Evolutionary conservation across 768 basidiomycete species (phyloP).

Genomic region (Trametes gibbosa): DNA sequence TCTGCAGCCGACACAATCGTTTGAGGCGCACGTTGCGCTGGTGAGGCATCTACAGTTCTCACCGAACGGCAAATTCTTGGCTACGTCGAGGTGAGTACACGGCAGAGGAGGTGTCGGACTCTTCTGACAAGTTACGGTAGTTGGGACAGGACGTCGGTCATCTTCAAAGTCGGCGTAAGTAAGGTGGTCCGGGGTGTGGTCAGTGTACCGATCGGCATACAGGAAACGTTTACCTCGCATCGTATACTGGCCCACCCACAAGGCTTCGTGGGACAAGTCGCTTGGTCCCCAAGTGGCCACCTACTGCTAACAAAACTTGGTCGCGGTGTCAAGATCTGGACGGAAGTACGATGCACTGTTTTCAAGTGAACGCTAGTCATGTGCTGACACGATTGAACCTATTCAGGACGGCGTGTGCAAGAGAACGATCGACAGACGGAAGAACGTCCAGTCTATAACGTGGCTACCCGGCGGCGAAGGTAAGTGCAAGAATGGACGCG

Average conservation of each 20-base stretch:
- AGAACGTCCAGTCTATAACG: conserved; percentile 56
- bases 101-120: neutral
- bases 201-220: conserved; percentile 9
- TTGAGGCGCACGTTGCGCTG: conserved; percentile 63
- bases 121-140: conserved; percentile 30
- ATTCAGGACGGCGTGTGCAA: conserved; percentile 65
- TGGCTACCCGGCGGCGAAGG: conserved; percentile 69
- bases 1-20: conserved; percentile 55
- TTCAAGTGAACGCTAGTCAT: neutral
- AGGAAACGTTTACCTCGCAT: conserved; percentile 61
- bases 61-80: conserved; percentile 70
- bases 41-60: conserved; percentile 76
- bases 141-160: conserved; percentile 69
- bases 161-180: conserved; percentile 63
- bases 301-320: conserved; percentile 62
- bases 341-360: conserved; percentile 41
- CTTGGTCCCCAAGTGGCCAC: conserved; percentile 69
- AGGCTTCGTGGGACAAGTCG: conserved; percentile 76
- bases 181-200: neutral
- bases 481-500: conserved; percentile 19
- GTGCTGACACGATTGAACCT: neutral
- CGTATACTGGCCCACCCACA: conserved; percentile 63
- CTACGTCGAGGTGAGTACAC: conserved; percentile 66
- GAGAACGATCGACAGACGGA: conserved; percentile 58
- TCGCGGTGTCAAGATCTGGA: conserved; percentile 71